Evolutionary conservation across 495 filamentous ascomycete genomes (phyloP).

Genomic region (Neurospora sp.): DNA sequence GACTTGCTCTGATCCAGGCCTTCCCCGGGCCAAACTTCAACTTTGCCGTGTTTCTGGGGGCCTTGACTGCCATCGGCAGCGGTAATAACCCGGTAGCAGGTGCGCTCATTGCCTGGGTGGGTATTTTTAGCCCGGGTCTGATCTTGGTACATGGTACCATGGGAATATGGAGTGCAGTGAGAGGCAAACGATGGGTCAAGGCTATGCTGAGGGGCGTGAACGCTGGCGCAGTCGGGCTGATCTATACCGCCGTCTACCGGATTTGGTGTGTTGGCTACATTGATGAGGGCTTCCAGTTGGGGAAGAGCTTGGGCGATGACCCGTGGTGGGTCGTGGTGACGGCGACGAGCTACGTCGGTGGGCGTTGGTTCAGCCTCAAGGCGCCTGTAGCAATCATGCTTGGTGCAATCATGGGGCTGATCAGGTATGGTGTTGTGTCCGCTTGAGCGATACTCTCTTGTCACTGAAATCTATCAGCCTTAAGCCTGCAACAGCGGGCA

Average conservation of each 20-base stretch:
- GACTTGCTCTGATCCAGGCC: slow-evolving; percentile 72
- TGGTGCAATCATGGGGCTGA: slow-evolving; percentile 54
- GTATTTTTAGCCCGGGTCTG: slow-evolving; percentile 66
- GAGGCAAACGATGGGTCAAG: slow-evolving; percentile 44
- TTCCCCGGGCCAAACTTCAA: slow-evolving; percentile 88
- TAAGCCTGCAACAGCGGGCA: background rate
- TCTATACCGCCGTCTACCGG: slow-evolving; percentile 80
- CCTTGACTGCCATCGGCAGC: slow-evolving; percentile 40
- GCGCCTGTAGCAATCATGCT: slow-evolving; percentile 55
- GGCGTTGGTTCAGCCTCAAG: slow-evolving; percentile 49
- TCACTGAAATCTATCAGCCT: background rate
- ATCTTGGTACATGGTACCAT: slow-evolving; percentile 55
- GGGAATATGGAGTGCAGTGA: slow-evolving; percentile 56
- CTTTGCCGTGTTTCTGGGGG: slow-evolving; percentile 70
- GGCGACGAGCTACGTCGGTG: slow-evolving; percentile 52
- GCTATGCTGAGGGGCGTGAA: slow-evolving; percentile 58
- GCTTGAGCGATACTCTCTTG: slow-evolving; percentile 6
- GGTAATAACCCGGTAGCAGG: slow-evolving; percentile 23
- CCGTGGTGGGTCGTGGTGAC: slow-evolving; percentile 71
- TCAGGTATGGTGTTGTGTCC: slow-evolving; percentile 50
- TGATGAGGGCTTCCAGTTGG: slow-evolving; percentile 40
- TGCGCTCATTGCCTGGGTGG: slow-evolving; percentile 55
- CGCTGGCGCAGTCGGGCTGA: slow-evolving; percentile 65
- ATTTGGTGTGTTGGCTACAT: slow-evolving; percentile 73
- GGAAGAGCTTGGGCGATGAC: slow-evolving; percentile 51